Conservation (phyloP, 2,329 filamentous ascomycete genomes). For the Penicillium janthinellum region DNA sequence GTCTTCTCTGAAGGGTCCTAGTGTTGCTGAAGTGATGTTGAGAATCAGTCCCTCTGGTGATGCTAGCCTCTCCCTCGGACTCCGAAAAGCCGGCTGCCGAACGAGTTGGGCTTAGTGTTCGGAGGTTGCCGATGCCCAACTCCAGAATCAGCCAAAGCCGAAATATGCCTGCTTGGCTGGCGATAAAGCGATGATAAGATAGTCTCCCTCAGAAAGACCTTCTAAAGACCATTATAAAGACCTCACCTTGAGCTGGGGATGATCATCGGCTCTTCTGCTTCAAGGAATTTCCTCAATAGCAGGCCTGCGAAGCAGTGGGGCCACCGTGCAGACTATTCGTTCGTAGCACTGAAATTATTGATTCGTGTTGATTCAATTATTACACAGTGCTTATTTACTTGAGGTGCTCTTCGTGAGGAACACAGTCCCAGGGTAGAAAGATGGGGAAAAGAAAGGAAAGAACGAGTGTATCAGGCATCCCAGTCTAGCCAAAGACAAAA, state of each 20-base stretch:
- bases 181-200: neutral
- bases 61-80: slow-evolving; percentile 6
- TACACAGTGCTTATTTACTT: slow-evolving; percentile 28
- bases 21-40: too few species aligned
- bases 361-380: slow-evolving; percentile 15
- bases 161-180: neutral
- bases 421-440: slow-evolving; percentile 23
- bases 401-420: slow-evolving; percentile 16
- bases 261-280: too few species aligned
- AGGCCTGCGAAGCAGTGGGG: too few species aligned
- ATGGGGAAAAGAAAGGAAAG: slow-evolving; percentile 7
- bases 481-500: slow-evolving; percentile 29
- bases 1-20: too few species aligned
- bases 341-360: neutral
- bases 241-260: too few species aligned
- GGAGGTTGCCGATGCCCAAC: slow-evolving; percentile 5
- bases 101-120: slow-evolving; percentile 5
- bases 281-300: too few species aligned
- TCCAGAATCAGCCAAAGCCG: neutral
- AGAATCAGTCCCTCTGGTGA: neutral
- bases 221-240: neutral
- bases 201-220: neutral
- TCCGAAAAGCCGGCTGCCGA: slow-evolving; percentile 23
- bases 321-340: neutral
- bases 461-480: slow-evolving; percentile 21